These are phyloP conservation scores for Marasmius fiardii DNA, from an alignment of 1,284 basidiomycete species.

Conservation along the genomic window DNA sequence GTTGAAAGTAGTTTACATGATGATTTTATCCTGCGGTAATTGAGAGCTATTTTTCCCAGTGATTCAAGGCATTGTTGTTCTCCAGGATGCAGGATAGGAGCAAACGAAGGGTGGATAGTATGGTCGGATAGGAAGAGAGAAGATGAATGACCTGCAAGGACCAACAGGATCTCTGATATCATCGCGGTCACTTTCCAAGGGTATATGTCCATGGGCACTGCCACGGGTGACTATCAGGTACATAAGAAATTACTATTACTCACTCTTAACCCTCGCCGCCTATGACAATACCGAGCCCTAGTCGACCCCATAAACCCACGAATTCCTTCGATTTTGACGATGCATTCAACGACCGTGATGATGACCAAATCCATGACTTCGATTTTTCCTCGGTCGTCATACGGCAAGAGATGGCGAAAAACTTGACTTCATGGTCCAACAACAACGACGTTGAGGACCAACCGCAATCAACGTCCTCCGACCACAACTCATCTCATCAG, in stretches of 20 bases:
- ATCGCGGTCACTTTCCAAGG: conserved; percentile 31
- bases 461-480: conserved; percentile 19
- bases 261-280: background rate
- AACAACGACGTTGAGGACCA: conserved; percentile 27
- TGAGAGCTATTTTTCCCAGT: conserved; percentile 66
- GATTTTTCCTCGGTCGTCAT: conserved; percentile 57
- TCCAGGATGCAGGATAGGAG: conserved; percentile 78
- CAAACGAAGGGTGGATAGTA: conserved; percentile 61
- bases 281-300: background rate
- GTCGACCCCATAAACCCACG: conserved; percentile 17
- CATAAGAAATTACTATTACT: background rate
- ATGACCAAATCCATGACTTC: conserved; percentile 42
- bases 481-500: conserved; percentile 29
- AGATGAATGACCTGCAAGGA: conserved; percentile 81
- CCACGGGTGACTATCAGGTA: background rate
- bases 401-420: conserved; percentile 56
- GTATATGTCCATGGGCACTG: background rate
- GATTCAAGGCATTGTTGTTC: conserved; percentile 78
- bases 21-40: conserved; percentile 68
- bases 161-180: conserved; percentile 83
- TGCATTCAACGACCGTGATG: conserved; percentile 64
- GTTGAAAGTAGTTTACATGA: conserved; percentile 45
- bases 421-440: conserved; percentile 24
- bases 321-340: conserved; percentile 57
- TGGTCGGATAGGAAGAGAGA: conserved; percentile 68